phyloP scores from a whole-genome alignment of 2,329 filamentous ascomycete species.

The Aspergillus chevalieri region DNA sequence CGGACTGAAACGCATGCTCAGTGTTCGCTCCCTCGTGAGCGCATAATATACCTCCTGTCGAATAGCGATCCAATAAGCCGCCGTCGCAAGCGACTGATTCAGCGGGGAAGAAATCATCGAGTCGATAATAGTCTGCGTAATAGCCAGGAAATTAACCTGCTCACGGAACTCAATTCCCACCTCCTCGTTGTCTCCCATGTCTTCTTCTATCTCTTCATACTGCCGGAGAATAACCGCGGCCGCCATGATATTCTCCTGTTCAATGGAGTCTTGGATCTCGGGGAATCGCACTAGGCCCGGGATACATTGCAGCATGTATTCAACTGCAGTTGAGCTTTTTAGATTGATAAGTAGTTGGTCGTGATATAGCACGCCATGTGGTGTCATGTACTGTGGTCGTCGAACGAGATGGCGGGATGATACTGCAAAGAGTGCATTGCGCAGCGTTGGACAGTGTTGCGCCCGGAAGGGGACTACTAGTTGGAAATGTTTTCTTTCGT shows the following conservation, averaged over 20 bases:
- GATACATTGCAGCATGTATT: conserved; percentile 19
- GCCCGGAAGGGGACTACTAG: conserved; percentile 14
- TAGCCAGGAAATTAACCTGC: conserved; percentile 15
- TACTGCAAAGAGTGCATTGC: conserved; percentile 19
- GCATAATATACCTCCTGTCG: conserved; percentile 22
- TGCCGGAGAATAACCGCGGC: conserved; percentile 20
- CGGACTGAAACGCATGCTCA: conserved; percentile 8
- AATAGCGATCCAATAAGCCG: conserved; percentile 19
- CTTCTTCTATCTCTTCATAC: conserved; percentile 22
- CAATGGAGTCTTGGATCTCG: conserved; percentile 6
- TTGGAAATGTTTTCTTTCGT: conserved; percentile 15
- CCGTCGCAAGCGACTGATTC: conserved; percentile 13
- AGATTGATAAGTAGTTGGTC: conserved; percentile 11
- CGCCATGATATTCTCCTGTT: conserved; percentile 22
- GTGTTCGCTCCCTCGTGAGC: conserved; percentile 11
- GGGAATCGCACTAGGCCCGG: conserved; percentile 15
- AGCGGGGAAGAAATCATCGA: conserved; percentile 14
- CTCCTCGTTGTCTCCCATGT: conserved; percentile 14
- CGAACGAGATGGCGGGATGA: conserved; percentile 16
- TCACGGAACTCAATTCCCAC: conserved; percentile 2
- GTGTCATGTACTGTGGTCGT: conserved; percentile 15
- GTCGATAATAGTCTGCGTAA: conserved; percentile 19
- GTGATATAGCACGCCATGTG: conserved; percentile 8
- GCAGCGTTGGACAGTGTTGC: conserved; percentile 12
- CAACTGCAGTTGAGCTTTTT: conserved; percentile 12